These are phyloP conservation scores for Citrus reticulata DNA, from an alignment of 345 rosid genomes.

Conservation along the genomic window DNA sequence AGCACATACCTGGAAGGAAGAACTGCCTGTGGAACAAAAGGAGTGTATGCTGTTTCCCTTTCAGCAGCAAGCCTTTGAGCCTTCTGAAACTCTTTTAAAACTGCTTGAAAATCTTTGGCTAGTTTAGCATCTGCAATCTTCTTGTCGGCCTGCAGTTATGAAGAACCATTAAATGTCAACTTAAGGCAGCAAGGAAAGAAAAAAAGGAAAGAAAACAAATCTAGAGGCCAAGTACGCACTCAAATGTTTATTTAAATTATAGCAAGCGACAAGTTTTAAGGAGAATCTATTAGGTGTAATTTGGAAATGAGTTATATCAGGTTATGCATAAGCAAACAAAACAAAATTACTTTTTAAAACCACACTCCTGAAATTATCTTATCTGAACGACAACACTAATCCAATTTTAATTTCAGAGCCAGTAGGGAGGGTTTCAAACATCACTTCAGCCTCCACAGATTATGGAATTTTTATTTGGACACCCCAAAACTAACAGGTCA, in stretches of 20 bases:
- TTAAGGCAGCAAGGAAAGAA: background rate
- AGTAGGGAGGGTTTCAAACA: background rate
- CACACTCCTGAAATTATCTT: background rate
- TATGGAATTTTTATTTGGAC: background rate
- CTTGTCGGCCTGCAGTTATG: constrained; percentile 63
- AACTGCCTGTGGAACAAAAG: constrained; percentile 61
- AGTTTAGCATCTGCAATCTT: constrained; percentile 96
- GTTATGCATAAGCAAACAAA: background rate
- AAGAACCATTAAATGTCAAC: background rate
- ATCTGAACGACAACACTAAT: background rate
- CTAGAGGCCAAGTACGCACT: background rate
- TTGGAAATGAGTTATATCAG: background rate
- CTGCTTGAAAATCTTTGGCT: constrained; percentile 94
- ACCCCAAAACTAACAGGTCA: background rate
- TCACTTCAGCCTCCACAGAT: background rate
- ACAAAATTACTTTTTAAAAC: background rate
- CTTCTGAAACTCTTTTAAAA: constrained; percentile 94
- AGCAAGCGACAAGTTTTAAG: background rate
- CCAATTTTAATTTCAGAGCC: background rate
- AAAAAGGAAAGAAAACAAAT: background rate
- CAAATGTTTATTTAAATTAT: background rate
- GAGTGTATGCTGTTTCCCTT: constrained; percentile 88
- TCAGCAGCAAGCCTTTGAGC: constrained; percentile 97
- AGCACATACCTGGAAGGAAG: constrained; percentile 67
- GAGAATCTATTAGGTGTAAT: background rate